Percentiles rank a stretch among this genome's conserved stretches.
Conservation (phyloP, 495 filamentous ascomycete genomes). For the Penicillium canariense region DNA sequence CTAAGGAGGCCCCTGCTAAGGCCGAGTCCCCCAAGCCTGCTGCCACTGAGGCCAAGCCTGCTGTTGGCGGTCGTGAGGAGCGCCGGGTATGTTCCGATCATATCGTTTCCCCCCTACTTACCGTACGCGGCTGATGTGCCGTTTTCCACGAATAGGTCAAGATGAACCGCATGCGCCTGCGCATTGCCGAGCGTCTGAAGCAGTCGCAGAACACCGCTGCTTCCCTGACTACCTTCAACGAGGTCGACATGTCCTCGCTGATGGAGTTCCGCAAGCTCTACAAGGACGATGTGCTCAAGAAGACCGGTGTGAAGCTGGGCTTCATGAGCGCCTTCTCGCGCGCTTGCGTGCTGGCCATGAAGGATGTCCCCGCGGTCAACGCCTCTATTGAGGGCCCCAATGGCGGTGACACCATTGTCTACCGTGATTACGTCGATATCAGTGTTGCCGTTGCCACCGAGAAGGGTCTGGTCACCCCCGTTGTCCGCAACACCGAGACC, state of each 20-base stretch:
- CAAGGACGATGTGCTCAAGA: constrained; percentile 94
- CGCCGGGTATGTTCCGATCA: constrained; percentile 64
- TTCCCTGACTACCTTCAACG: constrained; percentile 97
- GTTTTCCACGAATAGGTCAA: constrained; percentile 64
- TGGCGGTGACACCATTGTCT: constrained; percentile 95
- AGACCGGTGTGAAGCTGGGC: constrained; percentile 93
- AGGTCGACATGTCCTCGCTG: constrained; percentile 97
- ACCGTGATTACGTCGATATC: constrained; percentile 96
- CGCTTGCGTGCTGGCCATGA: constrained; percentile 90
- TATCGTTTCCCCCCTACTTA: neutral
- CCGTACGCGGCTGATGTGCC: constrained; percentile 1
- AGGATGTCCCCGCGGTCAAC: constrained; percentile 91
- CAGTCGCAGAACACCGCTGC: constrained; percentile 99
- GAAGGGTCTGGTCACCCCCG: constrained; percentile 94
- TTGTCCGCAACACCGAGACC: constrained; percentile 88
- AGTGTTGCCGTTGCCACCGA: constrained; percentile 96
- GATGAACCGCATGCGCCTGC: constrained; percentile 99
- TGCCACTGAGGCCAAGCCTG: constrained; percentile 28
- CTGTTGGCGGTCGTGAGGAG: constrained; percentile 79
- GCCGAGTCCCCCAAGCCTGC: constrained; percentile 30
- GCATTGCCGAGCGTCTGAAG: constrained; percentile 96
- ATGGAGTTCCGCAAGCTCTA: constrained; percentile 97
- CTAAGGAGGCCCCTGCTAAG: constrained; percentile 33
- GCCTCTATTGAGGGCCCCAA: constrained; percentile 95
- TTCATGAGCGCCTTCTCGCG: constrained; percentile 98